Evolutionary conservation across 2,329 filamentous ascomycete genomes (phyloP).

Genomic region (Diaporthe citriasiana): DNA sequence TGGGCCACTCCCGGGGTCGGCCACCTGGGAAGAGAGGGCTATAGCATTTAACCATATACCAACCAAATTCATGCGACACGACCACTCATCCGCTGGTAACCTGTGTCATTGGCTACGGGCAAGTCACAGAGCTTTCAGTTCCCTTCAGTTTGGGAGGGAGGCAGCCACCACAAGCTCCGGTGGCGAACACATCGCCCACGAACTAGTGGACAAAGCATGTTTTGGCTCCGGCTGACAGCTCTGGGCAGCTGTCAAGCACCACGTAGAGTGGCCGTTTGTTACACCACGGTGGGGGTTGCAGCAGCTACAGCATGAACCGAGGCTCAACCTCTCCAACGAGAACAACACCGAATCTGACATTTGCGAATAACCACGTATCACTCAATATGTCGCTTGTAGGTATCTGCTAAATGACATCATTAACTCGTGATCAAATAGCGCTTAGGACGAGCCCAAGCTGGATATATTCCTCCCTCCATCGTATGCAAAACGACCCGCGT

Average conservation of each 20-base stretch:
- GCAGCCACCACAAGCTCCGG: background rate
- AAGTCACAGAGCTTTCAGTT: conserved; percentile 2
- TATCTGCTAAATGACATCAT: conserved; percentile 6
- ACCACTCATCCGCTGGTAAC: background rate
- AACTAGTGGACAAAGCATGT: background rate
- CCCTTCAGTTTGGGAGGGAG: background rate
- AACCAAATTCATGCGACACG: background rate
- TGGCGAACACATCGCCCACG: background rate
- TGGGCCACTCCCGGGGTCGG: background rate
- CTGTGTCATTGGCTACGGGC: background rate
- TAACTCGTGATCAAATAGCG: background rate
- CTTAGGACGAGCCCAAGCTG: background rate
- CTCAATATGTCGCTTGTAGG: background rate
- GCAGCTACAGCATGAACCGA: background rate
- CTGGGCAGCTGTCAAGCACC: background rate
- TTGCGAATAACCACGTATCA: background rate
- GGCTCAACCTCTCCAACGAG: background rate
- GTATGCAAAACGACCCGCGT: background rate
- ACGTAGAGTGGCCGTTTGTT: background rate
- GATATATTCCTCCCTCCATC: background rate
- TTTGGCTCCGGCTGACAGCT: background rate
- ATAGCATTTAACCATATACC: conserved; percentile 15
- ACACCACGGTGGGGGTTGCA: background rate
- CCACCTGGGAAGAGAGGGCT: background rate
- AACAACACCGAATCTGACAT: background rate